Evolutionary conservation across 192 early-diverging fungal species (phyloP).

Genomic region (Chytriomyces hyalinus): DNA sequence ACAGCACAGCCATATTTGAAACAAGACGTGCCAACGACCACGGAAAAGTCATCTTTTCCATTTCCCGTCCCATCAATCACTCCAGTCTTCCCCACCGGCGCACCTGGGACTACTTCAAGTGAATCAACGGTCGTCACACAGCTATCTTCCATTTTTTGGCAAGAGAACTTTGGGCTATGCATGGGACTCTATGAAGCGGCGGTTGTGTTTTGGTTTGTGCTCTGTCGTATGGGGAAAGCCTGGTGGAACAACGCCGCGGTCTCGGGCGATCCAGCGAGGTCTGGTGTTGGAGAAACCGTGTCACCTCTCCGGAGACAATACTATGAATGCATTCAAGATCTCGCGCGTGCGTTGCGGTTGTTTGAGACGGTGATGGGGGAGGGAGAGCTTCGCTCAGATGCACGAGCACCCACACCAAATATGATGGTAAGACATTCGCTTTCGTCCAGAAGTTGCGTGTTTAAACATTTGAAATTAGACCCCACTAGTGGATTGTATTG

Average conservation of each 20-base stretch:
- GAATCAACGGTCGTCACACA: background rate
- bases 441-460: too few relatives aligned
- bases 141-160: background rate
- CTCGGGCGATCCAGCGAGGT: background rate
- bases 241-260: background rate
- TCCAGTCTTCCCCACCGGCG: too few relatives aligned
- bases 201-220: background rate
- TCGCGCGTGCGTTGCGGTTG: background rate
- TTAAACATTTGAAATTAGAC: background rate
- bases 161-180: background rate
- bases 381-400: background rate
- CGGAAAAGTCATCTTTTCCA: too few relatives aligned
- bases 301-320: background rate
- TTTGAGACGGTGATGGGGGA: background rate
- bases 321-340: background rate
- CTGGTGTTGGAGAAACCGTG: background rate
- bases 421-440: background rate
- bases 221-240: background rate
- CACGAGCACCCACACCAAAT: background rate
- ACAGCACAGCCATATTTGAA: too few relatives aligned
- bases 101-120: too few relatives aligned
- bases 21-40: too few relatives aligned
- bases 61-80: too few relatives aligned
- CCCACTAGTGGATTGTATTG: background rate
- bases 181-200: background rate